Evolutionary conservation across 2,329 filamentous ascomycete species (phyloP).

Genomic region (Phyllosticta capitalensis): DNA sequence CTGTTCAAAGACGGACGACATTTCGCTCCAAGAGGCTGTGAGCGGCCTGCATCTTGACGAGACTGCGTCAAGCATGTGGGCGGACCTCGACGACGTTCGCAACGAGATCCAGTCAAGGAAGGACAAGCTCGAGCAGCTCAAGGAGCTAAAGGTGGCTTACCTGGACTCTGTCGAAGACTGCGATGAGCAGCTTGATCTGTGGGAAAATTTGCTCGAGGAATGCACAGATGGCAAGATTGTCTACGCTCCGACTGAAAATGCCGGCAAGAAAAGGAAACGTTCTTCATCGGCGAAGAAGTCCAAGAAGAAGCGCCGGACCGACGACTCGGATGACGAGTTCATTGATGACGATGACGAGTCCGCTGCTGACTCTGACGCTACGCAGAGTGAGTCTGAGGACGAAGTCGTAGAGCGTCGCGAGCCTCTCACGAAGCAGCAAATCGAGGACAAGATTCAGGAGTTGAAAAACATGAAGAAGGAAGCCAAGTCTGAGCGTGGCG

Average conservation of each 20-base stretch:
- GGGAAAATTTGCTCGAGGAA: conserved; percentile 32
- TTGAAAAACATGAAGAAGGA: conserved; percentile 35
- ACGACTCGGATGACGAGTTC: conserved; percentile 16
- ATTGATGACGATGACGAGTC: conserved; percentile 14
- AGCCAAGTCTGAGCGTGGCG: conserved; percentile 22
- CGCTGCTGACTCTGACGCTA: neutral
- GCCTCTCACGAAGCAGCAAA: conserved; percentile 32
- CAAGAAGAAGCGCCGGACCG: conserved; percentile 14
- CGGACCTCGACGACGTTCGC: conserved; percentile 20
- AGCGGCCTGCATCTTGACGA: conserved; percentile 30
- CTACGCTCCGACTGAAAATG: conserved; percentile 24
- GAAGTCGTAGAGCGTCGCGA: conserved; percentile 16
- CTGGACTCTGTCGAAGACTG: conserved; percentile 25
- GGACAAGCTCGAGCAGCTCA: conserved; percentile 19
- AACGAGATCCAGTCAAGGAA: conserved; percentile 15
- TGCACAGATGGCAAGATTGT: conserved; percentile 34
- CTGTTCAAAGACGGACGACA: conserved; percentile 55
- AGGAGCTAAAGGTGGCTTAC: conserved; percentile 28
- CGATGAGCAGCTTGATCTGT: conserved; percentile 37
- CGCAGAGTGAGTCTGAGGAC: conserved; percentile 14
- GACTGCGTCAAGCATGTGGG: conserved; percentile 18
- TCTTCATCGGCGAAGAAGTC: neutral
- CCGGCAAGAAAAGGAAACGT: conserved; percentile 36
- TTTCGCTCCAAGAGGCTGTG: conserved; percentile 39
- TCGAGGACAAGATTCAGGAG: conserved; percentile 35